Base-by-base conservation (phyloP, 2,329 filamentous ascomycete species). In the Ophiostoma sp. region DNA sequence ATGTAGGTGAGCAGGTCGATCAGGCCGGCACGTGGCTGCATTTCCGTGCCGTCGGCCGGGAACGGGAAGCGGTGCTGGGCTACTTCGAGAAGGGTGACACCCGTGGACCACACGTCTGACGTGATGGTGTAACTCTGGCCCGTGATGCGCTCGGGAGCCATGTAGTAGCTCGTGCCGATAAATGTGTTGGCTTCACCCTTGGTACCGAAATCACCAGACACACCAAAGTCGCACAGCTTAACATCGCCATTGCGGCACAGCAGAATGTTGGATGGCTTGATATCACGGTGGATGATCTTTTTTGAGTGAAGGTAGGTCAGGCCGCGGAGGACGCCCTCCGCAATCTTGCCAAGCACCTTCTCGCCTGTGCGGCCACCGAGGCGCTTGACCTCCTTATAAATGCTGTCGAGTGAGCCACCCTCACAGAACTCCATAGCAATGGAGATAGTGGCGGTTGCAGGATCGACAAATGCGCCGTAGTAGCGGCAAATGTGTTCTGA, bases 361-460 rank as follows among this genome's bases (percentile, higher is more conserved):
- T 99, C 95, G 73, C 95, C 95, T 0, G 94, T 98, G 65, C 95
- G 87, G 11, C 95, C 95, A 58, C 94, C 94, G 1, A 98, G 86
- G 74, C 95, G 92, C 81, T 97, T 97, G 47, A 99, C 93, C 79
- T 99, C 95, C 73, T 92, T 92, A 82, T 99, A 99, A 72, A 99
- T 95, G 76, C 92, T 95, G 80, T 99, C 93, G 27, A 99, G 85
- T 64, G 92, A 97, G 67, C 95, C 95, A 69, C 95, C 95, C 79
- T 98, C 95, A 77, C 95, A 99, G 75, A 96, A 98, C 77, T 99
- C 95, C 95, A 99, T 99, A 69, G 93, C 93, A 76, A 99, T 99
- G 64, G 92, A 97, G 73, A 99, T 98, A 64, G 94, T 98, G 66
- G 93, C 92, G 9, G 92, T 96, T n/a, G 92, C 90, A 69, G 95